Base-by-base conservation (phyloP, 176 grass and related monocot species). In the Eragrostis nindensis region DNA sequence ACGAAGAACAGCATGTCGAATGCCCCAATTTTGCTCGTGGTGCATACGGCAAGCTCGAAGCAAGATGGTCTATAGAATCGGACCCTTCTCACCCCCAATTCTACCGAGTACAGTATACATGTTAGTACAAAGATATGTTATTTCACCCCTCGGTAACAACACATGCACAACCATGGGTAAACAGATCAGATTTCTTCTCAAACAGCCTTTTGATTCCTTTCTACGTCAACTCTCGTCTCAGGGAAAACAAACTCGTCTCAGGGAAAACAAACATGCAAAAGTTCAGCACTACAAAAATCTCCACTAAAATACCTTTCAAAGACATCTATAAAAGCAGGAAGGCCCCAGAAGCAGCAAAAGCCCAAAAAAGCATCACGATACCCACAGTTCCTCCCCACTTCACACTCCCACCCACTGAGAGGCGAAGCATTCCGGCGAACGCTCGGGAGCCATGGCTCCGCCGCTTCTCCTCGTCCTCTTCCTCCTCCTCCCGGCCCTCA, bases 371-470 rank as follows among this genome's bases (percentile, higher is more conserved):
- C 72, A 48, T 9, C 73, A 73, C 67, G 19, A 55, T 52, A n/a
- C 21, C 5, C 30, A 50, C 69, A 84, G 43, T 60, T 54, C 54
- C 19, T 36, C 61, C 66, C 24, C 25, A 29, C 5, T 62, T 29
- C 75, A 36, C 32, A 36, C 32, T 36, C 32, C 32, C 32, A 36
- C 32, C 48, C 65, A 15, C 77, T 56, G 73, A 77, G 69, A 16
- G 10, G 53, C 63, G n/a, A n/a, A n/a, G n/a, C n/a, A 11, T 49
- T 14, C 30, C 76, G 62, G 62, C 36, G 66, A 78, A 11, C 73
- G 52, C 30, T 75, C 53, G 59, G 78, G 87, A 81, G 83, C 79
- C 66, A 90, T 86, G 88, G 65, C 83, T 83, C 83, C 78, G 39
- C 68, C 6, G 80, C 70, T 87, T 32, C 49, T 89, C 32, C 75